These are phyloP conservation scores for Neurospora sublineolata DNA, from an alignment of 495 filamentous ascomycete genomes.

Conservation along the genomic window DNA sequence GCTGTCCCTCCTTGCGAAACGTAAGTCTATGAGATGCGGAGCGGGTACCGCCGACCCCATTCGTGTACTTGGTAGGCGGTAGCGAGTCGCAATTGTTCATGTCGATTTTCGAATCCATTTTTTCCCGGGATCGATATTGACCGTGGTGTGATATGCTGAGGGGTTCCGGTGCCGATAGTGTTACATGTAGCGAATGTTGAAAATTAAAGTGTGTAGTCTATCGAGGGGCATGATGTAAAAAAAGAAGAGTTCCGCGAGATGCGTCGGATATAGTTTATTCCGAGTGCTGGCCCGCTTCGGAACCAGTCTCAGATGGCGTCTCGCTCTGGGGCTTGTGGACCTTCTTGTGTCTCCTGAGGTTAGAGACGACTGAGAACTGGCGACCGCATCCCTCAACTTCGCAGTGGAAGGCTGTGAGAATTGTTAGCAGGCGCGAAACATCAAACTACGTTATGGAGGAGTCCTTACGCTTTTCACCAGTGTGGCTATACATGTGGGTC, in stretches of 20 bases:
- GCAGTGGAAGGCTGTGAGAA: constrained; percentile 67
- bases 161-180: constrained; percentile 3
- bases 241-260: neutral
- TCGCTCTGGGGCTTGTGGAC: constrained; percentile 74
- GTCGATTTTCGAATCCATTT: neutral
- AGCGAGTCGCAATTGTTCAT: neutral
- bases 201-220: constrained; percentile 21
- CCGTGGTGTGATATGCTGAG: neutral
- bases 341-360: constrained; percentile 88
- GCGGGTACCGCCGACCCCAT: neutral
- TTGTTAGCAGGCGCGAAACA: constrained; percentile 23
- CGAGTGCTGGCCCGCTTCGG: constrained; percentile 35
- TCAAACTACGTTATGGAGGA: neutral
- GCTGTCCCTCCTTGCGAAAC: neutral
- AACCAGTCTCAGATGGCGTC: constrained; percentile 39
- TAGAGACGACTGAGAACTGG: constrained; percentile 96
- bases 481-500: constrained; percentile 99
- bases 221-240: constrained; percentile 9
- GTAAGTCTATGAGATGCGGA: neutral
- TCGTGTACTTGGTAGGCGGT: constrained; percentile 1
- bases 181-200: constrained; percentile 10
- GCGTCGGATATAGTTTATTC: constrained; percentile 16
- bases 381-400: constrained; percentile 92
- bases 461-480: constrained; percentile 93
- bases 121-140: neutral